Percentiles rank a stretch among this genome's conserved stretches.
Conservation (phyloP, 441 rosid genomes). For the Macaranga tanarius region DNA sequence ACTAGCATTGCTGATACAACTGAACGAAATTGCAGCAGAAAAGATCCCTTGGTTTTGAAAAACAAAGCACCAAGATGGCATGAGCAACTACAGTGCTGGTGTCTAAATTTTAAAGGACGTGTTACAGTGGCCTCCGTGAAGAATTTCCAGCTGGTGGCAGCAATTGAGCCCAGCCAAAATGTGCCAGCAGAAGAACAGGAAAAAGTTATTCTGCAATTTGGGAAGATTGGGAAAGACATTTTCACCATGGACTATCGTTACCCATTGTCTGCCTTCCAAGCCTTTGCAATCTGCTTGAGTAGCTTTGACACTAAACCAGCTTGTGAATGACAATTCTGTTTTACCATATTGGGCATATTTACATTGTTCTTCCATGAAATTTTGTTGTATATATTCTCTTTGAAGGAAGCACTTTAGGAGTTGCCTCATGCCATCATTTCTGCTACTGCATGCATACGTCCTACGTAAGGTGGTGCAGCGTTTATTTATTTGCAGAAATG, state of each 20-base stretch:
- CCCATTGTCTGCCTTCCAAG: slow-evolving; percentile 94
- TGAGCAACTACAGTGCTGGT: slow-evolving; percentile 95
- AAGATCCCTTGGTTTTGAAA: slow-evolving; percentile 57
- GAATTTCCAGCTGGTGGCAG: slow-evolving; percentile 88
- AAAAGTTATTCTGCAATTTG: slow-evolving; percentile 81
- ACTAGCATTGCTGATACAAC: slow-evolving; percentile 31
- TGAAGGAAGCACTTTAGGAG: slow-evolving; percentile 26
- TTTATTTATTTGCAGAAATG: slow-evolving; percentile 26
- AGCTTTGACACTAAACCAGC: slow-evolving; percentile 95
- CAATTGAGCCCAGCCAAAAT: slow-evolving; percentile 56
- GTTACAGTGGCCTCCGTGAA: slow-evolving; percentile 93
- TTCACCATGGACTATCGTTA: slow-evolving; percentile 95
- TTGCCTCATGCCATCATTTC: slow-evolving; percentile 15
- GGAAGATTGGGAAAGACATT: slow-evolving; percentile 93
- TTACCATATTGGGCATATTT: slow-evolving; percentile 22
- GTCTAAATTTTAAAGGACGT: slow-evolving; percentile 87
- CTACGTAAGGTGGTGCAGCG: slow-evolving; percentile 25
- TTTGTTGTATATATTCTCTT: slow-evolving; percentile 43
- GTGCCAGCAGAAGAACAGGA: slow-evolving; percentile 66
- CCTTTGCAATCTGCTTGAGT: slow-evolving; percentile 90
- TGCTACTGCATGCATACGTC: slow-evolving; percentile 15
- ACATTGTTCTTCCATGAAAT: slow-evolving; percentile 26
- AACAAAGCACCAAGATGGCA: slow-evolving; percentile 98
- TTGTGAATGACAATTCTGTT: slow-evolving; percentile 61
- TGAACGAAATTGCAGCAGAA: slow-evolving; percentile 25